Base-by-base conservation (phyloP, 2,329 filamentous ascomycete species). In the Aspergillus niger region DNA sequence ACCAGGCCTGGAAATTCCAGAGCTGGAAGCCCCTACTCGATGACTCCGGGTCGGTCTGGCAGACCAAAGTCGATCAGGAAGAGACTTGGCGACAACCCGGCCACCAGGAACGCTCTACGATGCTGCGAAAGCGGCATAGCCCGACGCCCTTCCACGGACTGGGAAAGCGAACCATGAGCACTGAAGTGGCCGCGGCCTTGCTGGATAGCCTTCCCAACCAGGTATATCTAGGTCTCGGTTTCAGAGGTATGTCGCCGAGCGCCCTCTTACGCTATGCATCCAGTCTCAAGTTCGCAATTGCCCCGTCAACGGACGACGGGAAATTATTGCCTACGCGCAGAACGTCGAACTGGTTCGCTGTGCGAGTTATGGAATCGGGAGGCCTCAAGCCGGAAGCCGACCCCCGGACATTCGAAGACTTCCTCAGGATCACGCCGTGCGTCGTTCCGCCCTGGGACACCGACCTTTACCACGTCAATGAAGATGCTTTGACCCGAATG, bases 151-250 rank as follows among this genome's bases (percentile, higher is more conserved):
- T 80, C 61, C 69, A 74, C 30, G 77, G 79, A n/a, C 73, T 80
- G 36, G 78, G 76, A 2, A 61, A 63, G 44, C 72, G 77, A 53
- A 86, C 83, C 0, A 80, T 89, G 66, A 87, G 85, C 67, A 77
- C 78, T 44, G 86, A 89, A 71, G 80, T 88, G 10, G 79, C 87
- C 26, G 76, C 80, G 55, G 82, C 83, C 5, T 79, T 86, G 43
- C 74, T 86, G 30, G 83, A 86, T 65, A 82, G 80, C 15, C 69
- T 86, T 13, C 68, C 82, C 43, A 83, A 81, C 61, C 67, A 70
- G 11, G 69, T 81, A 44, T 78, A 77, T 57, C 65, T 80, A 22
- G 81, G 80, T 48, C 32, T 77, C 66, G 62, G 68, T 63, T 57
- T 73, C 72, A 38, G 73, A 68, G 63, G 67, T 59, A n/a, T 68